phyloP scores from a whole-genome alignment of 768 basidiomycete genomes.

The Russula dissimulans region DNA sequence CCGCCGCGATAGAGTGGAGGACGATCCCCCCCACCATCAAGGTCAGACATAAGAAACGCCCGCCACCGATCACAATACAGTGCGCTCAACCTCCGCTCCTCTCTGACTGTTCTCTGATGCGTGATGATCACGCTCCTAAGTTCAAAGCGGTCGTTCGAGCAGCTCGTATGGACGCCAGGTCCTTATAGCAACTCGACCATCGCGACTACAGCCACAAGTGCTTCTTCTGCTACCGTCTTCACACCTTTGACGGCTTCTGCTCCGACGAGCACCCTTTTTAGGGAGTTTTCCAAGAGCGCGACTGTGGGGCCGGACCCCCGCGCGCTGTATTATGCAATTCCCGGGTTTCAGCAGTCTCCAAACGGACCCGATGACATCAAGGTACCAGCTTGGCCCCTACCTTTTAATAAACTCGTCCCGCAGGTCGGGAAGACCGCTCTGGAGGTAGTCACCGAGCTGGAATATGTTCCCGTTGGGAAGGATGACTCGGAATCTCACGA shows the following conservation, averaged over 20 bases:
- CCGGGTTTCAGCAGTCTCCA: slow-evolving; percentile 19
- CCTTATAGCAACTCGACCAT: not conserved
- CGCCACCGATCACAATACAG: slow-evolving; percentile 16
- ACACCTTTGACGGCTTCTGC: slow-evolving; percentile 12
- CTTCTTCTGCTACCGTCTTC: slow-evolving; percentile 8
- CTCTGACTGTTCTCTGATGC: not conserved
- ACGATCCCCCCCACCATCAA: slow-evolving; percentile 20
- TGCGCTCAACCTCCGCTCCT: slow-evolving; percentile 7
- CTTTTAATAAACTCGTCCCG: slow-evolving; percentile 8
- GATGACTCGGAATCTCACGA: not conserved
- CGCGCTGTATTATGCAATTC: slow-evolving; percentile 16
- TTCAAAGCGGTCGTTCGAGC: slow-evolving; percentile 17
- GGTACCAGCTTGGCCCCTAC: slow-evolving; percentile 6
- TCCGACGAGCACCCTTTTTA: slow-evolving; percentile 2
- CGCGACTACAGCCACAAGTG: slow-evolving; percentile 1
- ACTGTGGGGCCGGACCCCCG: slow-evolving; percentile 15
- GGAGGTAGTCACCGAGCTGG: slow-evolving; percentile 14
- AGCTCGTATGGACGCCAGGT: slow-evolving; percentile 17
- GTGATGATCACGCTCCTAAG: not conserved
- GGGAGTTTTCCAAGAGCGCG: slow-evolving; percentile 2
- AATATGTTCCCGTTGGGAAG: not conserved
- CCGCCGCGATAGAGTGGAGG: slow-evolving; percentile 20
- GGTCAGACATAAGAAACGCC: slow-evolving; percentile 20
- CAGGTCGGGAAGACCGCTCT: slow-evolving; percentile 15
- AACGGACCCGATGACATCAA: slow-evolving; percentile 11